These are phyloP conservation scores for Leishmania mexicana DNA, from an alignment of 208 protist genomes.

Conservation along the genomic window DNA sequence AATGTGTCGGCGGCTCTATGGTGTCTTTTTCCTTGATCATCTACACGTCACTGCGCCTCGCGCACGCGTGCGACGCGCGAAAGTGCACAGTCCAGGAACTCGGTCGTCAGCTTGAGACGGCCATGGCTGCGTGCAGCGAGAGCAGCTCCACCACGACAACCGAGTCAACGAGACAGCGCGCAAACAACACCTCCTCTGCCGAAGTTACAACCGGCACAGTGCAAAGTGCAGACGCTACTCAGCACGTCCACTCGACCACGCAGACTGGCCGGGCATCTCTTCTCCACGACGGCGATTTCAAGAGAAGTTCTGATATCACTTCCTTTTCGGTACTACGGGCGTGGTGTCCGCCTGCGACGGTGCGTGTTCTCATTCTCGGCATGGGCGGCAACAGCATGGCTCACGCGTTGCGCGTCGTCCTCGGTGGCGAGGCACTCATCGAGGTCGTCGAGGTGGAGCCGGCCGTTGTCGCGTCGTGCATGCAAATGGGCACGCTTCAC, in stretches of 20 bases:
- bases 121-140: background rate
- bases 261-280: background rate
- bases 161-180: background rate
- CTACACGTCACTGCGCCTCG: conserved; percentile 32
- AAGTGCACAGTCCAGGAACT: background rate
- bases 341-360: conserved; percentile 33
- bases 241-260: background rate
- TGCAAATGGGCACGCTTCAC: conserved; percentile 32
- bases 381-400: conserved; percentile 90
- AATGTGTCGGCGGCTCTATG: conserved; percentile 81
- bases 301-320: background rate
- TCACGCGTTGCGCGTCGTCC: conserved; percentile 46
- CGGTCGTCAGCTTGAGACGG: background rate
- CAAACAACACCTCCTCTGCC: background rate
- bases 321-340: background rate
- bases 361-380: conserved; percentile 58
- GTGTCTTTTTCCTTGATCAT: conserved; percentile 67
- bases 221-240: background rate
- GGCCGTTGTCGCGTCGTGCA: conserved; percentile 59
- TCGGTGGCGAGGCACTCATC: conserved; percentile 48
- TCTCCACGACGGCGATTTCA: background rate
- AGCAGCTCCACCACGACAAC: background rate
- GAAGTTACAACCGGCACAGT: background rate
- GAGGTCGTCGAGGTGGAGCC: conserved; percentile 76
- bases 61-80: conserved; percentile 7